Percentiles rank a stretch among this genome's conserved stretches.
Conservation (phyloP, 257 asterid genomes). For the Solanum pimpinellifolium region DNA sequence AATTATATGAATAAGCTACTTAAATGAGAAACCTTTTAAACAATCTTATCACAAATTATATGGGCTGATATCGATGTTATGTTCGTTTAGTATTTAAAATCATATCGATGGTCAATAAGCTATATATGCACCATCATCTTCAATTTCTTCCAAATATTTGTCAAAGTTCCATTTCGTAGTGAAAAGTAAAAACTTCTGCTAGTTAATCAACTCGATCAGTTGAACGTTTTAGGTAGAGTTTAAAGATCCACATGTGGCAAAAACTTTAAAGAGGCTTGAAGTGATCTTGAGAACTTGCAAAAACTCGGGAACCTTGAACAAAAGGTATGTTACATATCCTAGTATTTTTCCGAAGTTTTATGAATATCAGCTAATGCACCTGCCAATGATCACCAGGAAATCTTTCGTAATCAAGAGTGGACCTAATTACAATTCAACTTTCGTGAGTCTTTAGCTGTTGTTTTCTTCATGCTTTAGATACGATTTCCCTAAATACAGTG, state of each 20-base stretch:
- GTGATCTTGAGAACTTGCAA: conserved; percentile 59
- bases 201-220: neutral
- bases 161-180: neutral
- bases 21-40: neutral
- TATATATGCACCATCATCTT: neutral
- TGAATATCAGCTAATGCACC: neutral
- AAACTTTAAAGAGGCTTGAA: conserved; percentile 54
- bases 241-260: conserved; percentile 68
- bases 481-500: neutral
- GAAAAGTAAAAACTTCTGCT: neutral
- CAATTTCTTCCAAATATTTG: neutral
- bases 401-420: conserved; percentile 48
- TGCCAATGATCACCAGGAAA: conserved; percentile 35
- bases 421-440: conserved; percentile 34
- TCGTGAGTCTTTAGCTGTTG: conserved; percentile 31
- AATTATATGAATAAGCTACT: neutral
- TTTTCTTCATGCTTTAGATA: neutral
- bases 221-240: conserved; percentile 40
- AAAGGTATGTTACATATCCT: conserved; percentile 15
- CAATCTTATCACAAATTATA: neutral
- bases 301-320: conserved; percentile 55
- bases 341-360: neutral
- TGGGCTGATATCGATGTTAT: neutral
- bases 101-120: neutral
- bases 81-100: neutral